Base-by-base conservation (phyloP, 768 basidiomycete species). In the Rhizopogon sp. region DNA sequence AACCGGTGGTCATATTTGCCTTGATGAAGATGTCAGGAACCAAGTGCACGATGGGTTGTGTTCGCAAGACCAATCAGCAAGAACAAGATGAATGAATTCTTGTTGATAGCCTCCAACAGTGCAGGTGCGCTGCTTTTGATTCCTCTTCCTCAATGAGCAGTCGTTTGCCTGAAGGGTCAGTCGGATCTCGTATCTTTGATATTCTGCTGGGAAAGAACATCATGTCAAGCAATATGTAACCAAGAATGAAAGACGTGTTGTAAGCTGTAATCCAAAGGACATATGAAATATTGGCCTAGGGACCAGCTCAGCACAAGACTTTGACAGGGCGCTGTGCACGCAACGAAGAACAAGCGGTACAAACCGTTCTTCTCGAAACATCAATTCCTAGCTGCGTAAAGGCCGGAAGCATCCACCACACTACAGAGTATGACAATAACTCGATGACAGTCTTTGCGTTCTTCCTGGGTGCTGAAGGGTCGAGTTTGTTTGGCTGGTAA, bases 1-100 rank as follows among this genome's bases (percentile, higher is more conserved):
- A 59, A 0, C 96, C 96, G 0, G 96, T 99, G 33, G 80, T 67
- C 1, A 96, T 71, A 66, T 98, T 98, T 0, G 94, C 91, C 93
- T 96, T 58, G 16, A 56, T 28, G 39, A 9, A 9, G 25, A 5
- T 33, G 47, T 49, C 28, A 59, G 22, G 35, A 58, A 35, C 11
- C 28, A 52, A 14, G 11, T n/a, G 8, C 6, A 37, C 2, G 17
- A 2, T 8, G 17, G 14, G 14, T 35, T 16, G 37, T 22, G 5
- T 5, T n/a, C 9, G 10, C 11, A 43, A 45, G 10, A 79, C 90
- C 58, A 60, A 93, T 94, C 22, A 89, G 57, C 1, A 99, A 79
- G 69, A 99, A 99, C 20, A 95, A 62, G 6, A 75, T 71, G 10
- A 98, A 70, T 0, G 88, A 82, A 59, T 98, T 94, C 56, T 74